Evolutionary conservation across 768 basidiomycete genomes (phyloP).

Genomic region (Wakefieldia striispora): DNA sequence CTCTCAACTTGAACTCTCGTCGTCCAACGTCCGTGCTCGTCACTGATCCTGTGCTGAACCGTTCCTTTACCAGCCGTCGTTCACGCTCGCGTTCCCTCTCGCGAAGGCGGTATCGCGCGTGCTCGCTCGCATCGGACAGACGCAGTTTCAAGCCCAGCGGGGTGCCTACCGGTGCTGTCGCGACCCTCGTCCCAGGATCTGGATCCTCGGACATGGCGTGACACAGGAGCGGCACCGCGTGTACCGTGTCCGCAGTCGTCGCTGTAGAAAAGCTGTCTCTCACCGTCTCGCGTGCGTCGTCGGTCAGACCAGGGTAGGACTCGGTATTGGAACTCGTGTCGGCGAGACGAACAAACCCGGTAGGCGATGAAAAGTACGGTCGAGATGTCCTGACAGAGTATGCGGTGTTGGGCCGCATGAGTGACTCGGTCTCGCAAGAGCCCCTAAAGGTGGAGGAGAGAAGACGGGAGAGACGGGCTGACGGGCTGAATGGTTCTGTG

Average conservation of each 20-base stretch:
- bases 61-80: neutral
- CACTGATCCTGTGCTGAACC: neutral
- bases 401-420: constrained; percentile 14
- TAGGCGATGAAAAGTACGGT: constrained; percentile 9
- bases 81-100: constrained; percentile 21
- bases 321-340: constrained; percentile 14
- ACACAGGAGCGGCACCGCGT: constrained; percentile 1
- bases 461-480: constrained; percentile 19
- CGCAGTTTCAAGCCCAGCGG: constrained; percentile 13
- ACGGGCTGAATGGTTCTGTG: constrained; percentile 8
- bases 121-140: constrained; percentile 26
- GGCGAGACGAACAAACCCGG: constrained; percentile 1
- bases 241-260: constrained; percentile 16
- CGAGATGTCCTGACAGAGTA: too few species aligned
- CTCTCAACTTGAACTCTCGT: constrained; percentile 14
- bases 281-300: too few species aligned
- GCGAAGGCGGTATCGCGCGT: constrained; percentile 17
- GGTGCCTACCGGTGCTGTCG: neutral
- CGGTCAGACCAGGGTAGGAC: constrained; percentile 9
- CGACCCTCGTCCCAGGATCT: neutral
- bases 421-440: constrained; percentile 1
- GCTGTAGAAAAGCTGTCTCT: constrained; percentile 24
- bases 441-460: constrained; percentile 21
- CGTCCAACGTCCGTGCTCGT: neutral
- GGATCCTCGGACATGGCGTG: constrained; percentile 4